Evolutionary conservation across 768 basidiomycete species (phyloP).

Genomic region (Agrocybe pediades): DNA sequence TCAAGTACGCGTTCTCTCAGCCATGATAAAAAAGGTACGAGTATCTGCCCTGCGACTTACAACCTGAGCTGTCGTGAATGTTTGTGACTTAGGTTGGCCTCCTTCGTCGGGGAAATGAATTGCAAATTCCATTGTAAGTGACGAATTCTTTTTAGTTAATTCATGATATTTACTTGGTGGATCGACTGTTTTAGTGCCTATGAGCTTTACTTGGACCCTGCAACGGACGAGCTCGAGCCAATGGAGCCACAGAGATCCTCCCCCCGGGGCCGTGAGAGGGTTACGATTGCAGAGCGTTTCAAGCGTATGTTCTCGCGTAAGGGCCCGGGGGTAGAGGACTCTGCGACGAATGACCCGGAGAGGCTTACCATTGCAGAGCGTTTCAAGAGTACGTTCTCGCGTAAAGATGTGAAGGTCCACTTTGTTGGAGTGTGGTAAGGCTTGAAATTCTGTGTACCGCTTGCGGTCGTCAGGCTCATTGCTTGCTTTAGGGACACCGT

Average conservation of each 20-base stretch:
- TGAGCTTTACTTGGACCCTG: constrained; percentile 8
- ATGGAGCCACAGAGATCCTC: neutral
- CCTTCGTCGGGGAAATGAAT: constrained; percentile 38
- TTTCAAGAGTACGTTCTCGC: too few species aligned
- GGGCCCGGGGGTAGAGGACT: too few species aligned
- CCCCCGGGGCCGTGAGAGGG: too few species aligned
- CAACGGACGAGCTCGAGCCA: constrained; percentile 4
- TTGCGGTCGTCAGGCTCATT: too few species aligned
- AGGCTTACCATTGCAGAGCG: constrained; percentile 35
- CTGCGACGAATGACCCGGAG: too few species aligned
- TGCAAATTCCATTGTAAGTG: constrained; percentile 26
- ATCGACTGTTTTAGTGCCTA: constrained; percentile 11
- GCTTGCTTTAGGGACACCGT: constrained; percentile 43
- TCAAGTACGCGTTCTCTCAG: too few species aligned
- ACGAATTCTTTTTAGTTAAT: too few species aligned
- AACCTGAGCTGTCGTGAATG: neutral
- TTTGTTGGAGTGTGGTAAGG: constrained; percentile 48
- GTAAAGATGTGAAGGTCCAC: too few species aligned
- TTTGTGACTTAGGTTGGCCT: constrained; percentile 36
- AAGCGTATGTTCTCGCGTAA: too few species aligned
- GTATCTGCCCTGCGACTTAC: neutral
- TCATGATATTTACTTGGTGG: neutral
- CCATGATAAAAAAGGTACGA: too few species aligned
- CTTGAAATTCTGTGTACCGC: too few species aligned
- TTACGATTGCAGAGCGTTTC: too few species aligned